phyloP scores from a whole-genome alignment of 139 green algal genomes.

The Tetraselmis striata region DNA sequence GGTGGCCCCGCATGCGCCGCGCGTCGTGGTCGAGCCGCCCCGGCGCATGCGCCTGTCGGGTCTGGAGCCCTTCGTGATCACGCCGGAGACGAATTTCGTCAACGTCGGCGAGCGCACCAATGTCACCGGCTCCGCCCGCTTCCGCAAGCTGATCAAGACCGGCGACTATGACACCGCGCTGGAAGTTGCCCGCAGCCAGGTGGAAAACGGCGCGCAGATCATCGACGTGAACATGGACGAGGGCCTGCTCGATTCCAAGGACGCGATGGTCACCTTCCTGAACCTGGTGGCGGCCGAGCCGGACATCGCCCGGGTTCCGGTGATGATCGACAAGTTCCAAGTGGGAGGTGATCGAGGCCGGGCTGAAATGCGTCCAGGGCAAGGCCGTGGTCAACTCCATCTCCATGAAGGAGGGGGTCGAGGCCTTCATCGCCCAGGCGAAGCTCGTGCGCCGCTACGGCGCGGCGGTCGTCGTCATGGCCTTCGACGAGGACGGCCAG shows the following conservation, averaged over 20 bases:
- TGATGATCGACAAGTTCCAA: constrained; percentile 98
- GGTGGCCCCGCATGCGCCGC: constrained; percentile 55
- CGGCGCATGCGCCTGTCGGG: constrained; percentile 82
- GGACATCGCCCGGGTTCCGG: constrained; percentile 86
- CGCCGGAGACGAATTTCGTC: constrained; percentile 77
- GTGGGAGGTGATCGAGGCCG: constrained; percentile 94
- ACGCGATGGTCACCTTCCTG: constrained; percentile 86
- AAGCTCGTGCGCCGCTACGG: constrained; percentile 76
- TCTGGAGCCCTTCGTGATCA: constrained; percentile 91
- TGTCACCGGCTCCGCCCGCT: constrained; percentile 86
- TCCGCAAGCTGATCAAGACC: constrained; percentile 94
- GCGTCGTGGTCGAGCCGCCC: constrained; percentile 49
- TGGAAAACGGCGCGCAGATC: constrained; percentile 76
- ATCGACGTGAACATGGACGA: constrained; percentile 99
- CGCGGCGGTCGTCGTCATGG: constrained; percentile 95
- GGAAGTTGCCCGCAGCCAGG: constrained; percentile 81
- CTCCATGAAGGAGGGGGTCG: constrained; percentile 94
- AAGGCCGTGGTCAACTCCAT: constrained; percentile 99
- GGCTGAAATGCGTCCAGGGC: constrained; percentile 93
- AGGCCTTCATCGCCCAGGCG: constrained; percentile 82
- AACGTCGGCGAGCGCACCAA: constrained; percentile 97
- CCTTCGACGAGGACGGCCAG: constrained; percentile 67
- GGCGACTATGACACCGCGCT: constrained; percentile 91
- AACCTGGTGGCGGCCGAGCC: constrained; percentile 95
- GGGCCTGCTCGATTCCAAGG: constrained; percentile 88